Percentiles rank a stretch among this genome's conserved stretches.
Conservation (phyloP, 2,329 filamentous ascomycete genomes). For the Thermothelomyces thermophilus region DNA sequence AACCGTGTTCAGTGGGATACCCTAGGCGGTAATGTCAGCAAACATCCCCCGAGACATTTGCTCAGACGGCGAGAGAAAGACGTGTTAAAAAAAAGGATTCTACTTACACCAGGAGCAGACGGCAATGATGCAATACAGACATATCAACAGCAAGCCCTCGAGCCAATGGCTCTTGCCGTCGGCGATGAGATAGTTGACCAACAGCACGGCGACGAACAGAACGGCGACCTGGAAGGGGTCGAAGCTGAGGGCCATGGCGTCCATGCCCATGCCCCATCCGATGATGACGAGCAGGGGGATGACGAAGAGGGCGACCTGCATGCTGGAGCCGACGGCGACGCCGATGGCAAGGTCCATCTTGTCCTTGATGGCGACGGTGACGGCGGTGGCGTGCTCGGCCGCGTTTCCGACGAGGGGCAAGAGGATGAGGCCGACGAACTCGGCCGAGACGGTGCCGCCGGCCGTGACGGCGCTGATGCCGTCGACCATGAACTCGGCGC, state of each 20-base stretch:
- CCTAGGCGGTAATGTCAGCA: slow-evolving; percentile 7
- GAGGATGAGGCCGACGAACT: slow-evolving; percentile 74
- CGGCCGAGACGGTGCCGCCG: slow-evolving; percentile 54
- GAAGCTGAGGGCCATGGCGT: slow-evolving; percentile 75
- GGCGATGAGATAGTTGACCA: slow-evolving; percentile 80
- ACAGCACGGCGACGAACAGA: slow-evolving; percentile 73
- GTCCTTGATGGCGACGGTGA: slow-evolving; percentile 73
- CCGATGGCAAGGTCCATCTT: slow-evolving; percentile 81
- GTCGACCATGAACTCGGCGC: slow-evolving; percentile 71
- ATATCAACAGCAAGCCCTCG: slow-evolving; percentile 69
- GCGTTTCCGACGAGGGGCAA: slow-evolving; percentile 79
- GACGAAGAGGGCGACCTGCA: slow-evolving; percentile 74
- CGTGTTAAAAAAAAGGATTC: no score
- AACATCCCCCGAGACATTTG: neutral
- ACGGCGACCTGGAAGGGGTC: slow-evolving; percentile 85
- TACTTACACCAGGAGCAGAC: slow-evolving; percentile 56
- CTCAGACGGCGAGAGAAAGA: neutral
- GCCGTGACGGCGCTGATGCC: slow-evolving; percentile 63
- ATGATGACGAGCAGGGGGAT: slow-evolving; percentile 71
- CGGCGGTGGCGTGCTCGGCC: slow-evolving; percentile 73
- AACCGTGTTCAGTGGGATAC: slow-evolving; percentile 6
- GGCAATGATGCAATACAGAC: slow-evolving; percentile 74
- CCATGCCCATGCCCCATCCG: slow-evolving; percentile 66
- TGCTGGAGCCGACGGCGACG: slow-evolving; percentile 71
- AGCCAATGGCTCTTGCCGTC: slow-evolving; percentile 81